Evolutionary conservation across 2,329 filamentous ascomycete genomes (phyloP).

Genomic region (Xylaria sp.): DNA sequence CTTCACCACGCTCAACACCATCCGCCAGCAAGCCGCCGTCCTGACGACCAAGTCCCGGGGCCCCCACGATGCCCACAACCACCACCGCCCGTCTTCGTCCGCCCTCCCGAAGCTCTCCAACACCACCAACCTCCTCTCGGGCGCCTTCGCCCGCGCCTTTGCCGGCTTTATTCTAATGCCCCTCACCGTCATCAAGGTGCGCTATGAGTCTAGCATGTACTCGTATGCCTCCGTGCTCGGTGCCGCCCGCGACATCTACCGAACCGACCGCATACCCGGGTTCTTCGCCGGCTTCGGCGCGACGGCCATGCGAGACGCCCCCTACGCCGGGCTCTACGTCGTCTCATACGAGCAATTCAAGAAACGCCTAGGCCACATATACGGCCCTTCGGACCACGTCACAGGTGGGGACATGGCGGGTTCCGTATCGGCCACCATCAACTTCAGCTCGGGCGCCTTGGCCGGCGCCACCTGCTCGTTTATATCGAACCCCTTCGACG

Average conservation of each 20-base stretch:
- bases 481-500: slow-evolving; percentile 96
- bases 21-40: slow-evolving; percentile 74
- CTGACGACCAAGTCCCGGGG: slow-evolving; percentile 37
- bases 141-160: slow-evolving; percentile 83
- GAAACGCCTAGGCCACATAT: slow-evolving; percentile 62
- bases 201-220: slow-evolving; percentile 91
- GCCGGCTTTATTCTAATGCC: slow-evolving; percentile 96
- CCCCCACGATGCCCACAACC: slow-evolving; percentile 30
- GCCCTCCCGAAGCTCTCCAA: slow-evolving; percentile 85
- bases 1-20: slow-evolving; percentile 86
- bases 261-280: slow-evolving; percentile 78
- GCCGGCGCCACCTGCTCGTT: slow-evolving; percentile 86
- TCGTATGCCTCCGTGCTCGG: slow-evolving; percentile 79
- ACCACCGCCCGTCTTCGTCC: slow-evolving; percentile 63
- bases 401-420: slow-evolving; percentile 47
- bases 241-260: slow-evolving; percentile 79
- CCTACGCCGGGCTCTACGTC: slow-evolving; percentile 94
- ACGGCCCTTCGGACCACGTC: slow-evolving; percentile 26
- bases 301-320: slow-evolving; percentile 92
- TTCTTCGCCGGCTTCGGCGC: slow-evolving; percentile 96
- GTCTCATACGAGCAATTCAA: slow-evolving; percentile 92
- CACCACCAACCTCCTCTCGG: slow-evolving; percentile 84
- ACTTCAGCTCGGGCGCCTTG: slow-evolving; percentile 84
- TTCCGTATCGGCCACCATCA: slow-evolving; percentile 72
- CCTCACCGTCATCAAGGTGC: slow-evolving; percentile 94